Evolutionary conservation across 2,329 filamentous ascomycete species (phyloP).

Genomic region (Pyrenophora seminiperda): DNA sequence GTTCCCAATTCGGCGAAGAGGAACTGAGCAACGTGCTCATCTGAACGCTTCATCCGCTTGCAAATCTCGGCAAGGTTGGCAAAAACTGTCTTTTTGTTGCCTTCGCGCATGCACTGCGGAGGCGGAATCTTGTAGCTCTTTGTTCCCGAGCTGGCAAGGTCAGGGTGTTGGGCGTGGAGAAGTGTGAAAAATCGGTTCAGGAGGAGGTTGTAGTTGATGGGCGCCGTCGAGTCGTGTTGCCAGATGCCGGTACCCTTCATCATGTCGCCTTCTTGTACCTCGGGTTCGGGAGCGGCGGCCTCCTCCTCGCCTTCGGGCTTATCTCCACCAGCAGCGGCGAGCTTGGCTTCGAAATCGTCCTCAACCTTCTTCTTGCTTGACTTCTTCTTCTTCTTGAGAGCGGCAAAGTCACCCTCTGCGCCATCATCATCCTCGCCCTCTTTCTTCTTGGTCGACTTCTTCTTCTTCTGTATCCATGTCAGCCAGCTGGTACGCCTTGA

Average conservation of each 20-base stretch:
- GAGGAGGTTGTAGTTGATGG: conserved; percentile 83
- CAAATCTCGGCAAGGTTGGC: conserved; percentile 99
- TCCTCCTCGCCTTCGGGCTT: conserved; percentile 62
- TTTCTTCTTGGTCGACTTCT: conserved; percentile 63
- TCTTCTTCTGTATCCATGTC: conserved; percentile 61
- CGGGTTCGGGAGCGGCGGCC: conserved; percentile 53
- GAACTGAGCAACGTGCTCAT: conserved; percentile 97
- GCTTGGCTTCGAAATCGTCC: conserved; percentile 70
- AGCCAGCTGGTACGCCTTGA: conserved; percentile 1
- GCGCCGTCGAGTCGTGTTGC: conserved; percentile 76
- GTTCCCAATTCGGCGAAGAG: conserved; percentile 98
- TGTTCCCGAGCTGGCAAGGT: conserved; percentile 83
- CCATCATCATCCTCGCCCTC: conserved; percentile 59
- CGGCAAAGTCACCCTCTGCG: conserved; percentile 62
- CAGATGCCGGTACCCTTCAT: conserved; percentile 89
- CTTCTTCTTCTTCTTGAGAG: conserved; percentile 88
- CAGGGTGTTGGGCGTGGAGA: conserved; percentile 93
- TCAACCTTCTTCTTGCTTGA: conserved; percentile 64
- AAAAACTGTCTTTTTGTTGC: conserved; percentile 98
- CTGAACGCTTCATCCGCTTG: conserved; percentile 98
- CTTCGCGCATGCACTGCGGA: conserved; percentile 98
- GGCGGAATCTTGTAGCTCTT: conserved; percentile 99
- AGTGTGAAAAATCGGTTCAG: conserved; percentile 93
- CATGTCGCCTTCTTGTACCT: conserved; percentile 72
- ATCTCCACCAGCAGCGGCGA: conserved; percentile 62